Evolutionary conservation across 148 eudicot species (phyloP).

Genomic region (Dianthus caryophyllus): DNA sequence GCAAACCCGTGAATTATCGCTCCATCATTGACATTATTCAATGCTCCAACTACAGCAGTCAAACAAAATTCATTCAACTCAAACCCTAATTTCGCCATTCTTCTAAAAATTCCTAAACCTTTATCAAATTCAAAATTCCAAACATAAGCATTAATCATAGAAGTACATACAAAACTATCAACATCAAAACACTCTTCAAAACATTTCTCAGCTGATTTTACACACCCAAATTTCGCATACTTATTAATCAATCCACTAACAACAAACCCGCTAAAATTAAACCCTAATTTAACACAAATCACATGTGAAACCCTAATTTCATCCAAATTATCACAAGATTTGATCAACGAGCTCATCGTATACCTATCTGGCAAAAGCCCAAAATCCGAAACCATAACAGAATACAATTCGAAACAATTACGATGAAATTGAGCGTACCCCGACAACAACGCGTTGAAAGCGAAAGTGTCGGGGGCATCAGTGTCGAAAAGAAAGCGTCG

Average conservation of each 20-base stretch:
- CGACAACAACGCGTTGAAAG: constrained; percentile 46
- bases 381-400: constrained; percentile 18
- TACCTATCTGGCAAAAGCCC: constrained; percentile 50
- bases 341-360: constrained; percentile 43
- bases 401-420: constrained; percentile 31
- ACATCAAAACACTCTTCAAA: constrained; percentile 46
- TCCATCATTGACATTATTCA: constrained; percentile 50
- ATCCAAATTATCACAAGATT: constrained; percentile 35
- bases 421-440: constrained; percentile 40
- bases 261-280: constrained; percentile 35
- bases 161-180: constrained; percentile 55
- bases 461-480: constrained; percentile 31
- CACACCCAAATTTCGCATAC: constrained; percentile 43
- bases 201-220: constrained; percentile 43
- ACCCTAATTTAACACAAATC: constrained; percentile 45
- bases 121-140: constrained; percentile 47
- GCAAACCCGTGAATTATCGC: constrained; percentile 52
- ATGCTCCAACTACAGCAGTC: constrained; percentile 43
- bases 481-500: constrained; percentile 36
- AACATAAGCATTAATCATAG: constrained; percentile 70
- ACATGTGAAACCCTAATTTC: constrained; percentile 40
- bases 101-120: constrained; percentile 35
- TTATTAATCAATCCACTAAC: constrained; percentile 55
- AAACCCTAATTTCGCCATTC: constrained; percentile 44
- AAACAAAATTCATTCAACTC: constrained; percentile 47